Evolutionary conservation across 2,329 filamentous ascomycete species (phyloP).

Genomic region (Nemania sp.): DNA sequence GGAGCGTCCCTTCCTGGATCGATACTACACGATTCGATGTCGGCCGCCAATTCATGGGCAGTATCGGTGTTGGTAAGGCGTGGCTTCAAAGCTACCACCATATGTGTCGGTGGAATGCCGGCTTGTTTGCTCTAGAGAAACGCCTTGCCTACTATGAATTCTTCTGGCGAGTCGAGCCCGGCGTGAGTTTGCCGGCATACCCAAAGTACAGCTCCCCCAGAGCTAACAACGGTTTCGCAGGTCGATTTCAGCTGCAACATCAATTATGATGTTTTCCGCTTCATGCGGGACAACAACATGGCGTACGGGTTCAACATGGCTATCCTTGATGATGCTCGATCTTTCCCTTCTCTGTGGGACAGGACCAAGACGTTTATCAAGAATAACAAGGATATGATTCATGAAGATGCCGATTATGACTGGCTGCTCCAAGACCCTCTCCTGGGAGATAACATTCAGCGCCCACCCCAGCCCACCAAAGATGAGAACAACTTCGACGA

Average conservation of each 20-base stretch:
- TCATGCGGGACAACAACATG: conserved; percentile 86
- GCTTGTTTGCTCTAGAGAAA: conserved; percentile 83
- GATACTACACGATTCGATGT: conserved; percentile 73
- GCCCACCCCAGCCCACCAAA: conserved; percentile 1
- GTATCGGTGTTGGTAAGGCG: conserved; percentile 75
- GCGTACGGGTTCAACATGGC: conserved; percentile 76
- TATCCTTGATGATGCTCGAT: conserved; percentile 58
- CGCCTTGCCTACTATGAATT: conserved; percentile 71
- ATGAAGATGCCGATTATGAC: conserved; percentile 61
- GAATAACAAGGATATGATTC: conserved; percentile 57
- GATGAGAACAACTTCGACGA: conserved; percentile 29
- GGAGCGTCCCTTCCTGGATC: conserved; percentile 80
- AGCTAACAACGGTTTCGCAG: conserved; percentile 52
- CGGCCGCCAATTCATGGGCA: conserved; percentile 71
- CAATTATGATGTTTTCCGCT: conserved; percentile 87
- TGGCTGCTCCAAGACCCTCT: conserved; percentile 58
- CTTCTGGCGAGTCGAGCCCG: conserved; percentile 72
- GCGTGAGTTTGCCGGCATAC: conserved; percentile 57
- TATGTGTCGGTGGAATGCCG: conserved; percentile 86
- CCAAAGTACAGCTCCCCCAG: neutral
- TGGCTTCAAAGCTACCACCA: conserved; percentile 76
- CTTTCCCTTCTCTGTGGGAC: conserved; percentile 60
- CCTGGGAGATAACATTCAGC: conserved; percentile 30
- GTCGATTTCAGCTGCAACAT: conserved; percentile 69
- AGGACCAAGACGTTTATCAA: conserved; percentile 61